Evolutionary conservation across 176 grass and related monocot species (phyloP), one percentile per base, ranked within the genome.

Genomic region (Zoysia pacifica): DNA sequence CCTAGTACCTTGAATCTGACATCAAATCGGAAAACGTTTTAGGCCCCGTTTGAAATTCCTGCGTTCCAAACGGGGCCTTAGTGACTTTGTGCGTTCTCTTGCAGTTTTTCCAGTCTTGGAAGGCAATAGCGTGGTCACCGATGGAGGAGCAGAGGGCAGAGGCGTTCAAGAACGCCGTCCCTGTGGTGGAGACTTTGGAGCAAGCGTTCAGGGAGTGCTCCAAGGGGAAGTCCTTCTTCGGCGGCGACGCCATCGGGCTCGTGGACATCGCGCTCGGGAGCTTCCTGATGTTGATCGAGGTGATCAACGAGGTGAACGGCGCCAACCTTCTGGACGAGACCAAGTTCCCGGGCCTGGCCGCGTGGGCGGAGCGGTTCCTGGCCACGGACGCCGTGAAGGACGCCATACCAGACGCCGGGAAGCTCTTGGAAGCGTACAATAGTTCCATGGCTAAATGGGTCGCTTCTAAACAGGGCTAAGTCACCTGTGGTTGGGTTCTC

Each of bases 291-390:
- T 66, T 82, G 88, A 58, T 94, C 11, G 60, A 46, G 65, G 80
- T 8, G 72, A 19, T 71, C 4, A 71, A 91, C 43, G 75, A 88
- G 53, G 58, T 91, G 12, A 3, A 2, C 39, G 79, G 86, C 46
- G 16, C 84, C 46, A 82, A 61, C 5, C 70, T 94, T 9, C 67
- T 94, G 12, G 88, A 91, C 45, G 67, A 47, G 12, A 61, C 35
- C 28, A 86, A 67, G 48, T 85, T 81, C 39, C 88, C 86, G 0
- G 72, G 41, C 12, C 7, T 91, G 42, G 70, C 79, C 50, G 75
- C 62, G 11, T 94, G 88, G 91, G 79, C 88, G 14, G 79, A 86
- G 59, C 79, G 82, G 9, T 94, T 91, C 58, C 36, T 74, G 69
- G 80, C 74, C 0, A 49, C 75, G 10, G 87, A 84, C 14, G 81